These are phyloP conservation scores for Amanita exitialis DNA, from an alignment of 768 basidiomycete genomes.

Conservation along the genomic window DNA sequence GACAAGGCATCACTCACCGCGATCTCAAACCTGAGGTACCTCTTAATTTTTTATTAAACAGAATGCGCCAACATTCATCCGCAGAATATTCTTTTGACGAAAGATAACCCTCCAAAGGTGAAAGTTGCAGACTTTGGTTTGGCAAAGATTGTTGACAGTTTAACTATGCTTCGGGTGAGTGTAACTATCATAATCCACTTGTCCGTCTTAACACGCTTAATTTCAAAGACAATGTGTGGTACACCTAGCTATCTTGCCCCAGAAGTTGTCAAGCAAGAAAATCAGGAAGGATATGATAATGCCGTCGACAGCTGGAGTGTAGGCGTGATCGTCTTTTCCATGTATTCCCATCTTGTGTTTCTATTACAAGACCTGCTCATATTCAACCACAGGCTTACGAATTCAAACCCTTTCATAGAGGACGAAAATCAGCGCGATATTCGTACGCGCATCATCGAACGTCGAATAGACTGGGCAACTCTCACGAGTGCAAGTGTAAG, in stretches of 20 bases:
- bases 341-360: slow-evolving; percentile 32
- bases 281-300: slow-evolving; percentile 69
- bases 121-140: slow-evolving; percentile 97
- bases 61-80: neutral
- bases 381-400: slow-evolving; percentile 48
- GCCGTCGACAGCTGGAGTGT: slow-evolving; percentile 95
- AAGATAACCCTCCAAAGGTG: slow-evolving; percentile 52
- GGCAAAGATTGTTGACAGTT: slow-evolving; percentile 80
- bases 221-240: slow-evolving; percentile 80
- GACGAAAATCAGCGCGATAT: slow-evolving; percentile 53
- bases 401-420: slow-evolving; percentile 73
- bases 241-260: slow-evolving; percentile 93
- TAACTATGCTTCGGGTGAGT: slow-evolving; percentile 67
- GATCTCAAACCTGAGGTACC: slow-evolving; percentile 83
- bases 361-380: slow-evolving; percentile 7
- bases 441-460: slow-evolving; percentile 45
- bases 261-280: slow-evolving; percentile 69
- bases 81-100: slow-evolving; percentile 83
- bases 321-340: slow-evolving; percentile 89
- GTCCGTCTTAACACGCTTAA: slow-evolving; percentile 1
- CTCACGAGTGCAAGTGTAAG: slow-evolving; percentile 32
- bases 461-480: slow-evolving; percentile 51
- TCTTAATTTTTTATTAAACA: slow-evolving; percentile 2
- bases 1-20: slow-evolving; percentile 76
- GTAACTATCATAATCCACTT: neutral